Evolutionary conservation across 129 eudicot species (phyloP).

Genomic region (Kitagawia praeruptora): DNA sequence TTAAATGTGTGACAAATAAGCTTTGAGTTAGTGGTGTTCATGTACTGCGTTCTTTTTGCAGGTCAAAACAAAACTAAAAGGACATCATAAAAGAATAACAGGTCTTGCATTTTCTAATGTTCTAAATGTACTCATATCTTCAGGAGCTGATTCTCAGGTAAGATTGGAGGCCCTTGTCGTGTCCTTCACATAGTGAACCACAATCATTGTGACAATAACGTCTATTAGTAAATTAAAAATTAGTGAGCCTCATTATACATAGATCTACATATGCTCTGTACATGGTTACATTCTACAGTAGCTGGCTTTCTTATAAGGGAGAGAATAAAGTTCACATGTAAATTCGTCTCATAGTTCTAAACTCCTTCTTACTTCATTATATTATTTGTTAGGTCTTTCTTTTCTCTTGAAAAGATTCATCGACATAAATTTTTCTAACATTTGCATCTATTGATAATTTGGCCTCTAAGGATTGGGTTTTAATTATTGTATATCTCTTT

Average conservation of each 20-base stretch:
- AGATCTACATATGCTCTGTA: background rate
- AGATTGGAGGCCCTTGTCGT: conserved; percentile 7
- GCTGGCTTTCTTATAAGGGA: background rate
- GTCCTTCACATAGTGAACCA: background rate
- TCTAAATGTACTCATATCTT: conserved; percentile 68
- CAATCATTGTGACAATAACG: background rate
- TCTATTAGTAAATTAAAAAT: background rate
- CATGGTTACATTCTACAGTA: background rate
- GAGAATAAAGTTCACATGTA: background rate
- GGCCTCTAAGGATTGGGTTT: background rate
- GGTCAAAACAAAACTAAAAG: conserved; percentile 77
- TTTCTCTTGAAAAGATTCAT: no score
- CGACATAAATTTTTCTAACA: background rate
- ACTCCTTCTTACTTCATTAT: background rate
- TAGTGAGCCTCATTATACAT: background rate
- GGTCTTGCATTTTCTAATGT: conserved; percentile 71
- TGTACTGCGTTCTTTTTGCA: conserved; percentile 15
- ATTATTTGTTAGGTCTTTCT: no score
- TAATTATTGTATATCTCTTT: background rate
- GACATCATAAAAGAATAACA: conserved; percentile 76
- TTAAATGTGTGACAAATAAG: background rate
- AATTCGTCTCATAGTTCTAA: background rate
- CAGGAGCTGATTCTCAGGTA: conserved; percentile 91
- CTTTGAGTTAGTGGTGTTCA: background rate
- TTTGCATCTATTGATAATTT: background rate